These are phyloP conservation scores for Clavispora santaluciae DNA, from an alignment of 805 yeast species.

Conservation along the genomic window DNA sequence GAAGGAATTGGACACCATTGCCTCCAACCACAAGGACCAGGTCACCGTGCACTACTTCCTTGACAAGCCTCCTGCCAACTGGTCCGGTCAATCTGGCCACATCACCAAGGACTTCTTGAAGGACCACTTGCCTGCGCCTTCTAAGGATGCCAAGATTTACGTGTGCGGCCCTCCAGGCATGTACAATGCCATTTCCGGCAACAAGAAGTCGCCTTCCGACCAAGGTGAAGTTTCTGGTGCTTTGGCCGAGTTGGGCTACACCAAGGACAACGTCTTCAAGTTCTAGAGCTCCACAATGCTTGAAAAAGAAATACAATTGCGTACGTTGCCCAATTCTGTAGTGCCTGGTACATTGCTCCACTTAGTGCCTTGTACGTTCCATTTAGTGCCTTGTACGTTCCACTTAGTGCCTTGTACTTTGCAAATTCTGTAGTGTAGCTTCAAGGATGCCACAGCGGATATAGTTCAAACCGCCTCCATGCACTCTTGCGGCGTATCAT, in stretches of 20 bases:
- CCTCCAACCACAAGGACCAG: constrained; percentile 68
- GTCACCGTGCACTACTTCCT: constrained; percentile 75
- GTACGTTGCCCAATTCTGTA: no score
- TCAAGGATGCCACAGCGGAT: neutral
- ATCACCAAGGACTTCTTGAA: constrained; percentile 71
- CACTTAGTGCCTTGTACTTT: no score
- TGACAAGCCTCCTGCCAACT: constrained; percentile 52
- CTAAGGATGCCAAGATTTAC: constrained; percentile 59
- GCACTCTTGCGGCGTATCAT: neutral
- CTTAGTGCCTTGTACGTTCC: no score
- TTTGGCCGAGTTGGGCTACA: constrained; percentile 82
- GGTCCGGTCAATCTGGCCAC: constrained; percentile 65
- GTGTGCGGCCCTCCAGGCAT: constrained; percentile 96
- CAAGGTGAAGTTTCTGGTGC: constrained; percentile 94
- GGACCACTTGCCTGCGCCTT: constrained; percentile 58
- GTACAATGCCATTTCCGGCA: constrained; percentile 83
- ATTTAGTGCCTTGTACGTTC: no score
- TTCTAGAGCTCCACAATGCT: no score
- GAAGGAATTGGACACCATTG: constrained; percentile 68
- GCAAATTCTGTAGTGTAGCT: neutral
- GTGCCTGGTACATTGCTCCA: no score
- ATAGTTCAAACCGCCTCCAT: neutral
- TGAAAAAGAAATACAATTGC: no score
- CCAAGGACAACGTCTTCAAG: constrained; percentile 84
- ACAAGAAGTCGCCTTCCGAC: constrained; percentile 77